Percentiles rank a stretch among this genome's conserved stretches.
These are phyloP conservation scores for Rauvolfia tetraphylla DNA, from an alignment of 257 asterid genomes.

Conservation along the genomic window DNA sequence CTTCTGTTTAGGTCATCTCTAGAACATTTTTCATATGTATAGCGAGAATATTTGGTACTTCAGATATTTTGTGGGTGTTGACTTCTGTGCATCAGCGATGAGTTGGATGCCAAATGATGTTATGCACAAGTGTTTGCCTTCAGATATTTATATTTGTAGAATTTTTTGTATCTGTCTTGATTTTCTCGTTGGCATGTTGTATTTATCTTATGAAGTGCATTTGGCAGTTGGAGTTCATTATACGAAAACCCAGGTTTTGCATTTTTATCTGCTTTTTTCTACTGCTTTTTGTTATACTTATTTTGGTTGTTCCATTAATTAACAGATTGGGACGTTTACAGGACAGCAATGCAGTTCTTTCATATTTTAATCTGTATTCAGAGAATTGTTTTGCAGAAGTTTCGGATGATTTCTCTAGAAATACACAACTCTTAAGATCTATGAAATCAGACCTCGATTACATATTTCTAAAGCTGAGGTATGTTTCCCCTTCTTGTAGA, in stretches of 20 bases:
- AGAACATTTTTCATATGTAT: not conserved
- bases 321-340: slow-evolving; percentile 90
- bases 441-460: slow-evolving; percentile 95
- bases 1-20: not conserved
- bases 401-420: slow-evolving; percentile 70
- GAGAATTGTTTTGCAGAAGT: slow-evolving; percentile 73
- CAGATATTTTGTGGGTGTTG: not conserved
- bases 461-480: slow-evolving; percentile 92
- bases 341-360: slow-evolving; percentile 92
- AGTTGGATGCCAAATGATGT: not conserved
- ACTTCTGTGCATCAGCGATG: not conserved
- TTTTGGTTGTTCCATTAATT: not conserved
- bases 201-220: not conserved
- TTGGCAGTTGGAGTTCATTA: slow-evolving; percentile 2
- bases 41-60: not conserved
- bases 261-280: not conserved
- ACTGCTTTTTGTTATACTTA: not conserved
- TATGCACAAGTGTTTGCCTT: not conserved
- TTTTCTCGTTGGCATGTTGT: no score
- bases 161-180: not conserved
- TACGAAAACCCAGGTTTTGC: not conserved
- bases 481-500: slow-evolving; percentile 1
- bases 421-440: slow-evolving; percentile 71
- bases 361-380: slow-evolving; percentile 83
- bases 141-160: not conserved